A percentile compares a stretch with the other conserved stretches of the same genome.
These are phyloP conservation scores for Jamesozyma lodderae DNA, from an alignment of 805 yeast species.

Conservation along the genomic window DNA sequence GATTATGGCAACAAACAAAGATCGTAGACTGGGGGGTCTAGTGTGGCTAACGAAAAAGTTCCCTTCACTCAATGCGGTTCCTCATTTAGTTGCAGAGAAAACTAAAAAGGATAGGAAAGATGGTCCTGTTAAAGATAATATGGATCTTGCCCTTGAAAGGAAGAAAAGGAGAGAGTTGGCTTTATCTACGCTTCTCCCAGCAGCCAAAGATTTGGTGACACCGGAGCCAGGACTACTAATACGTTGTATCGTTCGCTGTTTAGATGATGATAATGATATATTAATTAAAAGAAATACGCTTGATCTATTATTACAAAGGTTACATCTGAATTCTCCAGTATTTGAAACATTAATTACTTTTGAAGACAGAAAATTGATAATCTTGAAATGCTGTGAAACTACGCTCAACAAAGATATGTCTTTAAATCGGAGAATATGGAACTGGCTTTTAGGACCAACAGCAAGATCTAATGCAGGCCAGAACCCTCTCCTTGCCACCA, in stretches of 20 bases:
- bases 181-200: conserved; percentile 32
- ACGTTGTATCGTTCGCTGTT: conserved; percentile 63
- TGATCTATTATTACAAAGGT: conserved; percentile 60
- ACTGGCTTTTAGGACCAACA: conserved; percentile 77
- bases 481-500: background rate
- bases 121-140: background rate
- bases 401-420: conserved; percentile 87
- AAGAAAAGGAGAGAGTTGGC: conserved; percentile 23
- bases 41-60: conserved; percentile 56
- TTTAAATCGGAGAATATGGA: conserved; percentile 86
- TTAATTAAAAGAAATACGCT: conserved; percentile 83
- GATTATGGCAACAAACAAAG: conserved; percentile 68
- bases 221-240: conserved; percentile 77
- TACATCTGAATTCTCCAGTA: conserved; percentile 56
- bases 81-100: conserved; percentile 19
- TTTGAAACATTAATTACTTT: conserved; percentile 39
- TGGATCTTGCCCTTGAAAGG: conserved; percentile 3
- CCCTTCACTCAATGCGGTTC: conserved; percentile 46
- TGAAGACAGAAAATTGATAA: conserved; percentile 48
- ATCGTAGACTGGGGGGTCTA: conserved; percentile 74
- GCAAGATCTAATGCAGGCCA: background rate
- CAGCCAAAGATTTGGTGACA: conserved; percentile 50
- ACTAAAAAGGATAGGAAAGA: conserved; percentile 5
- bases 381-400: conserved; percentile 56
- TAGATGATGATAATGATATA: conserved; percentile 53